Conservation (phyloP, 805 yeast species). For the Vanderwaltozyma yarrowii region DNA sequence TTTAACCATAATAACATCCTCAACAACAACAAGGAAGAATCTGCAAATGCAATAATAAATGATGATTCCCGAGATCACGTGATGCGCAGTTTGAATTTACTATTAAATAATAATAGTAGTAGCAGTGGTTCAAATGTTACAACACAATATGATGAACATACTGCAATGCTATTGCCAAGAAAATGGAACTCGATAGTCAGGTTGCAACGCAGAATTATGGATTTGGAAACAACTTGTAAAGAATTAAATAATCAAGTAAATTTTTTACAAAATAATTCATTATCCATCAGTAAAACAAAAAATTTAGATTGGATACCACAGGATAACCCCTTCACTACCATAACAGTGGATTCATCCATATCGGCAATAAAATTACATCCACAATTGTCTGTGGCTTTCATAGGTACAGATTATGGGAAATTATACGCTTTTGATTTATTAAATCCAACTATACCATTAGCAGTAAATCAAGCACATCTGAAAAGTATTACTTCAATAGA, state of each 20-base stretch:
- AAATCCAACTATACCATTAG: conserved; percentile 52
- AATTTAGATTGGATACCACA: conserved; percentile 52
- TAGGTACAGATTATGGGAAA: conserved; percentile 65
- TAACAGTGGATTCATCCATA: conserved; percentile 52
- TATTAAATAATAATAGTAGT: neutral
- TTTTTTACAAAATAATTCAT: conserved; percentile 1
- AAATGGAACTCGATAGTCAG: conserved; percentile 85
- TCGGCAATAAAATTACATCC: conserved; percentile 68
- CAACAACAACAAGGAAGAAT: no score
- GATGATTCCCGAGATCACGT: conserved; percentile 2
- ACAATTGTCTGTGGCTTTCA: conserved; percentile 47
- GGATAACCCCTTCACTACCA: conserved; percentile 33
- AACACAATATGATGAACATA: no score
- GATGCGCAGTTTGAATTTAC: conserved; percentile 1
- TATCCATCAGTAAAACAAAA: conserved; percentile 13
- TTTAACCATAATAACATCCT: neutral
- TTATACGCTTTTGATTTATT: conserved; percentile 60
- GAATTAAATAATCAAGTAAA: conserved; percentile 40
- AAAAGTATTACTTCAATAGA: conserved; percentile 40
- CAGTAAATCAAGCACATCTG: conserved; percentile 64
- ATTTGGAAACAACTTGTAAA: conserved; percentile 50
- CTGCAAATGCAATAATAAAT: neutral
- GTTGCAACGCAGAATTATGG: conserved; percentile 63
- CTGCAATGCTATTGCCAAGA: conserved; percentile 23
- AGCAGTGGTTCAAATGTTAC: neutral